Evolutionary conservation across 2,329 filamentous ascomycete genomes (phyloP).

Genomic region (Fusarium hainanense): DNA sequence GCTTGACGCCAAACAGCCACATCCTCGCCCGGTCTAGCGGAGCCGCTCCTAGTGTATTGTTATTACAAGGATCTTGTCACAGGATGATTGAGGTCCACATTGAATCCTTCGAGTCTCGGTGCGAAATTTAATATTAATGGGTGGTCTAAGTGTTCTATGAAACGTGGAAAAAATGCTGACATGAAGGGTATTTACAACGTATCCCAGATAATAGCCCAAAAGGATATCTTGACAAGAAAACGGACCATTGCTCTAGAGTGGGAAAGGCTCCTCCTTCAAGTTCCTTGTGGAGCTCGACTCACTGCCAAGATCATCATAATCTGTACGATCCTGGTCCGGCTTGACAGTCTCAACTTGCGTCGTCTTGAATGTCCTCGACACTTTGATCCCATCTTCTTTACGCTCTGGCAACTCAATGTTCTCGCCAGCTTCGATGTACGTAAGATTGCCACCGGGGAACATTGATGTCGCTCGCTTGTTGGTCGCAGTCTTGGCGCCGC

Average conservation of each 20-base stretch:
- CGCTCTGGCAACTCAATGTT: conserved; percentile 38
- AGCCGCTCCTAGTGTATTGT: conserved; percentile 18
- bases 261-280: conserved; percentile 39
- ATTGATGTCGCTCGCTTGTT: conserved; percentile 32
- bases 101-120: neutral
- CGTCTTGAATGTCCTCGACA: conserved; percentile 44
- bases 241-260: neutral
- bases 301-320: conserved; percentile 43
- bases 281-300: conserved; percentile 44
- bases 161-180: neutral
- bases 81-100: neutral
- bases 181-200: neutral
- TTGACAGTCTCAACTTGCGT: conserved; percentile 39
- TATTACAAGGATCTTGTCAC: conserved; percentile 4
- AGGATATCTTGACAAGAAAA: too few relatives aligned
- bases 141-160: conserved; percentile 10
- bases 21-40: conserved; percentile 22
- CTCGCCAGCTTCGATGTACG: conserved; percentile 36
- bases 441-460: conserved; percentile 39
- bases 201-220: too few relatives aligned
- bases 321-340: conserved; percentile 16
- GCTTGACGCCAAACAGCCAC: neutral
- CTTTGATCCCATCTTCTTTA: conserved; percentile 35
- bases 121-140: neutral
- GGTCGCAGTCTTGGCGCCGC: conserved; percentile 17